Evolutionary conservation across 805 yeast species (phyloP).

Genomic region (Candida easanensis): DNA sequence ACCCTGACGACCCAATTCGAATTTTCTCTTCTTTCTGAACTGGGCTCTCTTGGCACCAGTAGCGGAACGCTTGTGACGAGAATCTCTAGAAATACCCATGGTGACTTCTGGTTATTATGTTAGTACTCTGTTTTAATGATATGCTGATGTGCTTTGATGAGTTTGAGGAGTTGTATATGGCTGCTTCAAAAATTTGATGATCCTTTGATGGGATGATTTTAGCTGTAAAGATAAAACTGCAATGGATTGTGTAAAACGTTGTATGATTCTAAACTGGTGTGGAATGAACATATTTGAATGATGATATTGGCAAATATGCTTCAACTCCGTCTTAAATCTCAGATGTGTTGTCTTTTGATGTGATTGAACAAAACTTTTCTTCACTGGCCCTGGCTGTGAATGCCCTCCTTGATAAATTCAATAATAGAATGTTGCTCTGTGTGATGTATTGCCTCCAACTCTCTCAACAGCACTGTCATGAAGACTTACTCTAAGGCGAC

Average conservation of each 20-base stretch:
- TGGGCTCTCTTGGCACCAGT: slow-evolving; percentile 99
- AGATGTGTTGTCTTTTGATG: neutral
- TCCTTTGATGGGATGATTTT: neutral
- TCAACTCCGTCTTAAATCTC: neutral
- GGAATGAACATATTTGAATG: too few relatives aligned
- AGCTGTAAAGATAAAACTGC: neutral
- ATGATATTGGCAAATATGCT: too few relatives aligned
- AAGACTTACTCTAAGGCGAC: slow-evolving; percentile 17
- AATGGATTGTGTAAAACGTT: too few relatives aligned
- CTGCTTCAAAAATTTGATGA: neutral
- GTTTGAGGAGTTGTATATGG: neutral
- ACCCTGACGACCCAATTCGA: slow-evolving; percentile 99
- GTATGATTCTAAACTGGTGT: too few relatives aligned
- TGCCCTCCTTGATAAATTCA: neutral
- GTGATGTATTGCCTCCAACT: neutral
- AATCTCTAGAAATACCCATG: slow-evolving; percentile 99
- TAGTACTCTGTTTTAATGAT: slow-evolving; percentile 11
- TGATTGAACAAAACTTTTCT: neutral
- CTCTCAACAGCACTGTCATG: neutral
- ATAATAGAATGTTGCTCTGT: neutral
- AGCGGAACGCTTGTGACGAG: slow-evolving; percentile 99
- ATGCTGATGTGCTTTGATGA: neutral
- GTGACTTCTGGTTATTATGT: slow-evolving; percentile 32
- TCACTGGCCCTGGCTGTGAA: neutral
- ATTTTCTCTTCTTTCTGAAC: slow-evolving; percentile 99